Conservation (phyloP, 1,284 basidiomycete genomes). For the Puccinia horiana region DNA sequence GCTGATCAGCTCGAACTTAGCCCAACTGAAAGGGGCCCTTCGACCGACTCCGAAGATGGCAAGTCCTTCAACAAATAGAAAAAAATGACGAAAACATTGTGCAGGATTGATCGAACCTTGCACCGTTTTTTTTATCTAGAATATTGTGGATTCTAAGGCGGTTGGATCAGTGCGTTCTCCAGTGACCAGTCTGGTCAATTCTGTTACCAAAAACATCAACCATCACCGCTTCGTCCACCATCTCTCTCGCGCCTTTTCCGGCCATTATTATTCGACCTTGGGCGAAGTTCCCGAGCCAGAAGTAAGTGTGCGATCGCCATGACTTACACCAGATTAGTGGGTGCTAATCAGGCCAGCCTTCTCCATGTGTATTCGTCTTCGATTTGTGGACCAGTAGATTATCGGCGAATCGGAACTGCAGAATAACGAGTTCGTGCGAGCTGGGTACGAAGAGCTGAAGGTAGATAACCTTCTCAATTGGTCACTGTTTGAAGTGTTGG, state of each 20-base stretch:
- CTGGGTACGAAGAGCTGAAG: slow-evolving; percentile 50
- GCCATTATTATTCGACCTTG: slow-evolving; percentile 64
- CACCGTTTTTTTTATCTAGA: slow-evolving; percentile 61
- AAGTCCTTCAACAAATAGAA: slow-evolving; percentile 52
- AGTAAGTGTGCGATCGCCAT: background rate
- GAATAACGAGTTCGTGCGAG: slow-evolving; percentile 52
- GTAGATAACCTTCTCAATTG: slow-evolving; percentile 52
- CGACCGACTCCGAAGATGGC: slow-evolving; percentile 68
- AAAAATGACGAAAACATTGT: too few relatives aligned
- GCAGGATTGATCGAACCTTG: background rate
- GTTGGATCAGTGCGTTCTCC: slow-evolving; percentile 89
- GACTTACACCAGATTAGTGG: background rate
- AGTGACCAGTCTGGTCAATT: slow-evolving; percentile 77
- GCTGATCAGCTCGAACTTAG: slow-evolving; percentile 80
- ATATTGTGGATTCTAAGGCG: slow-evolving; percentile 76
- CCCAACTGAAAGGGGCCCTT: slow-evolving; percentile 72
- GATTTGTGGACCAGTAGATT: background rate
- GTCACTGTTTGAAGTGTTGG: slow-evolving; percentile 53
- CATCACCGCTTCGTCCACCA: slow-evolving; percentile 74
- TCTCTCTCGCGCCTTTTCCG: slow-evolving; percentile 71
- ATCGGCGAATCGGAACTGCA: slow-evolving; percentile 25
- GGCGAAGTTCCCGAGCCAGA: background rate
- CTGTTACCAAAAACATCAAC: slow-evolving; percentile 63
- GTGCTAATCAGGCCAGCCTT: background rate
- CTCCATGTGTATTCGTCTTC: too few relatives aligned